These are phyloP conservation scores for Aschersonia sp. DNA, from an alignment of 2,329 filamentous ascomycete species.

Conservation along the genomic window DNA sequence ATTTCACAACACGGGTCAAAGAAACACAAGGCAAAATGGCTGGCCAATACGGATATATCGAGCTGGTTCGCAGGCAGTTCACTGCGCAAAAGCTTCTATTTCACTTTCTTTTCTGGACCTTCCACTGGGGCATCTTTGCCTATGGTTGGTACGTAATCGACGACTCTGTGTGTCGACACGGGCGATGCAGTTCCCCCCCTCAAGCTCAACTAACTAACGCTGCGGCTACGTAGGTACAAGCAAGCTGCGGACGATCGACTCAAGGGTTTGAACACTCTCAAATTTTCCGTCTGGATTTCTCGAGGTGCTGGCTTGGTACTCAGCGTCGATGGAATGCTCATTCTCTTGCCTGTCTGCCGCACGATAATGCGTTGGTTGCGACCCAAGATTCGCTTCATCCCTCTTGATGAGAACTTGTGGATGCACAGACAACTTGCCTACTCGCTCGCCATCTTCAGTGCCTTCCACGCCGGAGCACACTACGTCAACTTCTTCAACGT, in stretches of 20 bases:
- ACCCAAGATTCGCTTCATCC: constrained; percentile 76
- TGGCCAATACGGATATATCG: constrained; percentile 25
- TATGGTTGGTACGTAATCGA: constrained; percentile 58
- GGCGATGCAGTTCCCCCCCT: too few species aligned
- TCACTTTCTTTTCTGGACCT: constrained; percentile 65
- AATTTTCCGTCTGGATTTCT: constrained; percentile 90
- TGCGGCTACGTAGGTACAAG: constrained; percentile 47
- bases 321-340: constrained; percentile 71
- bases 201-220: not conserved
- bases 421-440: constrained; percentile 95
- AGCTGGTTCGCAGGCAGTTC: constrained; percentile 48
- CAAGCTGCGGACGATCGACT: constrained; percentile 56
- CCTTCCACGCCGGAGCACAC: constrained; percentile 63
- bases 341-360: constrained; percentile 87
- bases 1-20: constrained; percentile 12
- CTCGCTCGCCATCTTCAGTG: constrained; percentile 67
- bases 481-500: constrained; percentile 99
- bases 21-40: constrained; percentile 10
- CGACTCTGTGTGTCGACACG: not conserved
- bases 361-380: constrained; percentile 74
- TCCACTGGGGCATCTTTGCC: constrained; percentile 67
- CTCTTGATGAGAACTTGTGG: constrained; percentile 93
- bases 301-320: constrained; percentile 82
- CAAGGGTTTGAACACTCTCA: constrained; percentile 63
- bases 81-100: constrained; percentile 60